Evolutionary conservation across 768 basidiomycete genomes (phyloP).

Genomic region (Termitomyces sp.): DNA sequence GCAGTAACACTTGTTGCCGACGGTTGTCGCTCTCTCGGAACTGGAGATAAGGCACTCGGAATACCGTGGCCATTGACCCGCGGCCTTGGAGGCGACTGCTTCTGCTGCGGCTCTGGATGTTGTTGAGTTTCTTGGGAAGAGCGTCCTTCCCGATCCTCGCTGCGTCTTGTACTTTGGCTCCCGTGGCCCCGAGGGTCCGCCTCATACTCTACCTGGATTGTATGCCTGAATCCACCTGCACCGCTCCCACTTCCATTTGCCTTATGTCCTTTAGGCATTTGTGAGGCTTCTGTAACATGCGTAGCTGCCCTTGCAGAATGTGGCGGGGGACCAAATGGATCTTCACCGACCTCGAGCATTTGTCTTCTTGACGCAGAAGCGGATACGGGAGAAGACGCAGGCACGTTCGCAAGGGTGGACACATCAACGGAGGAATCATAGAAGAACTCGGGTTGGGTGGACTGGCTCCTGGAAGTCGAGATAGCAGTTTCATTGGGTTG

Average conservation of each 20-base stretch:
- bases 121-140: background rate
- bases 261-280: constrained; percentile 39
- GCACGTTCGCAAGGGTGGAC: constrained; percentile 24
- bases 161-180: constrained; percentile 24
- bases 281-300: constrained; percentile 8
- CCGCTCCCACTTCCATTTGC: constrained; percentile 37
- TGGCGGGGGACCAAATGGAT: constrained; percentile 64
- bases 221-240: constrained; percentile 62
- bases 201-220: constrained; percentile 95
- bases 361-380: constrained; percentile 19
- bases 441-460: constrained; percentile 66
- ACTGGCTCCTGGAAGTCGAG: constrained; percentile 36
- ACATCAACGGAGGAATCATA: constrained; percentile 71
- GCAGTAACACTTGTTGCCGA: constrained; percentile 16
- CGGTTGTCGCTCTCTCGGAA: constrained; percentile 26
- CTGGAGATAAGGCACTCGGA: constrained; percentile 7
- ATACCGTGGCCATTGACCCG: background rate
- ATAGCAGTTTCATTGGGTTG: constrained; percentile 20
- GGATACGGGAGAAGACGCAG: constrained; percentile 24
- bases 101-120: background rate
- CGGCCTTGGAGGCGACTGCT: background rate
- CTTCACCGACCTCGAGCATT: constrained; percentile 47
- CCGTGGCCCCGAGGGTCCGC: constrained; percentile 33
- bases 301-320: constrained; percentile 10
- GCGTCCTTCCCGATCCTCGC: constrained; percentile 23